Evolutionary conservation across 202 grass and related monocot genomes (phyloP).

Genomic region (Eragrostis tef): DNA sequence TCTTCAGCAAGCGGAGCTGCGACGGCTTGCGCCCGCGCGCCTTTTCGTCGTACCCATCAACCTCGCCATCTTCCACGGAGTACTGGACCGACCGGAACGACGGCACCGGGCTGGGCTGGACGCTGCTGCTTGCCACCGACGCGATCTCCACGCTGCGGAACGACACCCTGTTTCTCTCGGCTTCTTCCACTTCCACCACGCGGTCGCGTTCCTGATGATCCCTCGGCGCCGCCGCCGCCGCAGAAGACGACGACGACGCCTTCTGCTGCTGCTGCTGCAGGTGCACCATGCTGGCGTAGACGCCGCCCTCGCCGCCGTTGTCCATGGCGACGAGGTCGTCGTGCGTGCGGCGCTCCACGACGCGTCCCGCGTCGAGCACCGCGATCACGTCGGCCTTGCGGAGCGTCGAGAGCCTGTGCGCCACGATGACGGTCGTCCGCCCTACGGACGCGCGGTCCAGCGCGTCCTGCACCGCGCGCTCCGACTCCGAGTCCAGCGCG

Average conservation of each 20-base stretch:
- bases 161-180: slow-evolving; percentile 23
- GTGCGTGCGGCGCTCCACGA: slow-evolving; percentile 63
- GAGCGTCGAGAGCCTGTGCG: slow-evolving; percentile 63
- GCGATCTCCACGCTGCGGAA: slow-evolving; percentile 44
- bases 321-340: slow-evolving; percentile 53
- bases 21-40: slow-evolving; percentile 8
- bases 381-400: slow-evolving; percentile 61
- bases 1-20: slow-evolving; percentile 55
- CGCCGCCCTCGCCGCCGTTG: slow-evolving; percentile 31
- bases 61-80: not conserved
- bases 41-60: not conserved
- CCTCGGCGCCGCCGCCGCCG: not conserved
- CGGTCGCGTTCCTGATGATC: not conserved
- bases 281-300: slow-evolving; percentile 55
- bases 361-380: slow-evolving; percentile 49
- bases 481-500: slow-evolving; percentile 58
- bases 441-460: slow-evolving; percentile 68
- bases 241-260: no score
- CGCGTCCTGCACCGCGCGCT: slow-evolving; percentile 62
- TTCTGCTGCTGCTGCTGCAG: slow-evolving; percentile 57
- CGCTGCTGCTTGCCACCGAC: slow-evolving; percentile 38
- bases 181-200: slow-evolving; percentile 4
- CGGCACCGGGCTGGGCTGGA: slow-evolving; percentile 34
- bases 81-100: slow-evolving; percentile 42
- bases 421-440: slow-evolving; percentile 63